Evolutionary conservation across 495 filamentous ascomycete genomes (phyloP), one percentile per base, ranked within the genome.

Genomic region (Hyaloscypha finlandica): DNA sequence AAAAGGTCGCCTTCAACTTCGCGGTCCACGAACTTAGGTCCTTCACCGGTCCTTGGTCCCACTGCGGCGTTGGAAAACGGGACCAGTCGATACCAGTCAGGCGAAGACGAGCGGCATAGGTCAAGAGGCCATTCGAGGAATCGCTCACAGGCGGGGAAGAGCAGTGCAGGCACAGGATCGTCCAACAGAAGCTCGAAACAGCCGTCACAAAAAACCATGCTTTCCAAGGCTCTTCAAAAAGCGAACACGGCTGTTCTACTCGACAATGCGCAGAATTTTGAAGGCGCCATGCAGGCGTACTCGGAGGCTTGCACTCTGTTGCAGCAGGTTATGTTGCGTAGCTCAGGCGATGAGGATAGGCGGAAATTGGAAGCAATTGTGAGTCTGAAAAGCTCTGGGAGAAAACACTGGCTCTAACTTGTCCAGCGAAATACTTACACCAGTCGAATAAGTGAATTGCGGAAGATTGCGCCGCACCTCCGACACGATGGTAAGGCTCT

Each of bases 231-330:
- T 8, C 79, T 99, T 52, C 89, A 96, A 71, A 97, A 97, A 77
- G 95, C 95, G 45, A 97, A 97, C 71, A 95, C 92, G 29, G 95
- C 95, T 8, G 95, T 99, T 19, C 83, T 96, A 63, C 86, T 98
- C 35, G 95, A 99, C 76, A 96, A 97, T 80, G 93, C 92, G 4
- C 90, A 94, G 71, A 97, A 97, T 75, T 90, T 94, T 70, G 92
- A 95, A 75, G 93, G 93, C 30, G 95, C 95, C 33, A 90, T 95
- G 80, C 86, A 92, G 71, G 93, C 95, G 30, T 99, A 99, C 74
- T 83, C 82, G 20, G 96, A 98, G 78, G 94, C 94, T 6, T 97
- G 96, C 71, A 81, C 84, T 29, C 78, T 98, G 69, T 79, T 99
- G 31, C 88, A 92, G 70, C 84, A 92, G 69, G 94, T 97, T n/a